phyloP scores from a whole-genome alignment of 139 green algal species.

The Chlamydomonas schloesseri region DNA sequence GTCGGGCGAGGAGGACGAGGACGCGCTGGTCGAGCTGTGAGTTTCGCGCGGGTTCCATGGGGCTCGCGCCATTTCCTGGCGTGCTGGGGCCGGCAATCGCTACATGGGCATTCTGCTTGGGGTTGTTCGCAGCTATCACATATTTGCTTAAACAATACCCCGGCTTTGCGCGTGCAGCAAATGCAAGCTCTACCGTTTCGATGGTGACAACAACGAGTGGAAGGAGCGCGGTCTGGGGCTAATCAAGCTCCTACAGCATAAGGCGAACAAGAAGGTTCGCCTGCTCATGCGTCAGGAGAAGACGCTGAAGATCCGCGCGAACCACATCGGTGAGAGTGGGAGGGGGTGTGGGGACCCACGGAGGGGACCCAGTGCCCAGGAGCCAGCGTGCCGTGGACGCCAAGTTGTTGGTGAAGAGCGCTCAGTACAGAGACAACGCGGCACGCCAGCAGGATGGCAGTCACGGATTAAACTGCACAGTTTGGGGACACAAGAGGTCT shows the following conservation, averaged over 20 bases:
- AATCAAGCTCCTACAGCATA: constrained; percentile 94
- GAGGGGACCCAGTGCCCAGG: too few relatives aligned
- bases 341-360: too few relatives aligned
- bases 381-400: background rate
- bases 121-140: too few relatives aligned
- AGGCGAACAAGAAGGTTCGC: constrained; percentile 91
- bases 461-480: too few relatives aligned
- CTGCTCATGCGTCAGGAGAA: constrained; percentile 98
- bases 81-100: too few relatives aligned
- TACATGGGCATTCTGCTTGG: too few relatives aligned
- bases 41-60: constrained; percentile 36
- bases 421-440: too few relatives aligned
- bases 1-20: constrained; percentile 97
- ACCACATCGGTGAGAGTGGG: constrained; percentile 85
- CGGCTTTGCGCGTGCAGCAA: constrained; percentile 94
- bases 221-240: constrained; percentile 97
- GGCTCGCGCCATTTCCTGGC: too few relatives aligned
- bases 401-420: too few relatives aligned
- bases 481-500: too few relatives aligned
- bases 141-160: too few relatives aligned
- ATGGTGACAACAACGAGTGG: constrained; percentile 93
- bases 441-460: too few relatives aligned
- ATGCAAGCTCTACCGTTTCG: constrained; percentile 98
- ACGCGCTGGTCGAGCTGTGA: constrained; percentile 89
- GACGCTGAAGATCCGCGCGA: constrained; percentile 98